phyloP scores from a whole-genome alignment of 305 asterid genomes.

The Ajuga reptans region DNA sequence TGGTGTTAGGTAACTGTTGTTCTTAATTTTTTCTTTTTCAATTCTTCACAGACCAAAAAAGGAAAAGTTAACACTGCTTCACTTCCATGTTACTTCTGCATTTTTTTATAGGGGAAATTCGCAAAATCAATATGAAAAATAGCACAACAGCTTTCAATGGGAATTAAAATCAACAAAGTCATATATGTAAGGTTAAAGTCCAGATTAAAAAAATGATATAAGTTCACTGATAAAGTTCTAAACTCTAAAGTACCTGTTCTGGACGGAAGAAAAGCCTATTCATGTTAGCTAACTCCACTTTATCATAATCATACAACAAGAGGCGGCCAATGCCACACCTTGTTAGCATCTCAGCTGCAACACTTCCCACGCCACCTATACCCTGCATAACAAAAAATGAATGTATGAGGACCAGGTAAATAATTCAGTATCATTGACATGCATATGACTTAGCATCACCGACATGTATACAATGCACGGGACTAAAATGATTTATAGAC shows the following conservation, averaged over 20 bases:
- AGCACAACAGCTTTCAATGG: constrained; percentile 10
- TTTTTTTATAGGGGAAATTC: neutral
- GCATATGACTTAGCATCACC: neutral
- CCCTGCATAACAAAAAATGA: constrained; percentile 47
- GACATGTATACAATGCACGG: neutral
- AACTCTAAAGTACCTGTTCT: constrained; percentile 60
- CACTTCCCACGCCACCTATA: constrained; percentile 99
- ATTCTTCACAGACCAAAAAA: neutral
- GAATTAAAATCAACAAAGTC: neutral
- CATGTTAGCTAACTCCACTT: constrained; percentile 98
- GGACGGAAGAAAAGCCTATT: constrained; percentile 97
- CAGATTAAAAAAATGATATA: constrained; percentile 3
- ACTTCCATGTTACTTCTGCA: constrained; percentile 4
- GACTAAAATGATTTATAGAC: neutral
- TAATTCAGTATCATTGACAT: neutral
- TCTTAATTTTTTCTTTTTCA: neutral
- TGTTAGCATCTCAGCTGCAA: constrained; percentile 99
- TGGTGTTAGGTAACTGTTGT: constrained; percentile 6
- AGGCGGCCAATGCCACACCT: constrained; percentile 98
- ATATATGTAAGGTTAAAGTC: neutral
- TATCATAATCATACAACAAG: constrained; percentile 92
- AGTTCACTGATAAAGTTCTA: constrained; percentile 9
- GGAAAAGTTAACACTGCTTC: neutral
- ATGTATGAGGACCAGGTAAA: neutral
- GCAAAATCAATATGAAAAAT: neutral